phyloP scores from a whole-genome alignment of 106 monocot genomes.

The Triglochin maritima region DNA sequence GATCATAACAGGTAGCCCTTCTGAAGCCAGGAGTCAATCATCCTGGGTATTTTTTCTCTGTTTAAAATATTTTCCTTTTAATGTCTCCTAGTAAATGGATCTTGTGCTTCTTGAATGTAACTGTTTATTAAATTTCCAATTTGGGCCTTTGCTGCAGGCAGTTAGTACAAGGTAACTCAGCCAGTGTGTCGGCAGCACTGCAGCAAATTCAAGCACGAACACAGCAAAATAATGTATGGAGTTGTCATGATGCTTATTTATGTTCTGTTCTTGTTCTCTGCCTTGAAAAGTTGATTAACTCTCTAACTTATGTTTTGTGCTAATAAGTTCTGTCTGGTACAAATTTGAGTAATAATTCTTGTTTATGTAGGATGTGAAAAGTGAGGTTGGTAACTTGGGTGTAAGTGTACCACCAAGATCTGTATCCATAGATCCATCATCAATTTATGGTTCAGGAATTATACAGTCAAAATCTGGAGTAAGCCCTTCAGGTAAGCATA shows the following conservation, averaged over 20 bases:
- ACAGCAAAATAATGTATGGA: slow-evolving; percentile 35
- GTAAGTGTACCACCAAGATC: slow-evolving; percentile 61
- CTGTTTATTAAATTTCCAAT: not conserved
- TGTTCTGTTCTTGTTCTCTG: not conserved
- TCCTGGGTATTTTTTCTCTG: slow-evolving; percentile 47
- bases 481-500: not conserved
- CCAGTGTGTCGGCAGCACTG: slow-evolving; percentile 43
- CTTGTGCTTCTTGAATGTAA: not conserved
- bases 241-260: not conserved
- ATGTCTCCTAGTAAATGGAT: not conserved
- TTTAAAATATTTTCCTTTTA: not conserved
- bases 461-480: not conserved
- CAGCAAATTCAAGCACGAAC: slow-evolving; percentile 68
- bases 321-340: too few species aligned
- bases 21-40: slow-evolving; percentile 54
- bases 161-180: slow-evolving; percentile 57
- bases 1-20: not conserved
- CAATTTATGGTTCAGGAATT: not conserved
- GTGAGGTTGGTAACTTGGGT: slow-evolving; percentile 49
- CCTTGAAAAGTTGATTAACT: too few species aligned
- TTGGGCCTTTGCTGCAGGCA: slow-evolving; percentile 29
- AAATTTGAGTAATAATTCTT: slow-evolving; percentile 4
- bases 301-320: too few species aligned
- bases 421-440: slow-evolving; percentile 49
- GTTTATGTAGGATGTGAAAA: slow-evolving; percentile 77